Evolutionary conservation across 441 rosid species (phyloP).

Genomic region (Adansonia gregorii): DNA sequence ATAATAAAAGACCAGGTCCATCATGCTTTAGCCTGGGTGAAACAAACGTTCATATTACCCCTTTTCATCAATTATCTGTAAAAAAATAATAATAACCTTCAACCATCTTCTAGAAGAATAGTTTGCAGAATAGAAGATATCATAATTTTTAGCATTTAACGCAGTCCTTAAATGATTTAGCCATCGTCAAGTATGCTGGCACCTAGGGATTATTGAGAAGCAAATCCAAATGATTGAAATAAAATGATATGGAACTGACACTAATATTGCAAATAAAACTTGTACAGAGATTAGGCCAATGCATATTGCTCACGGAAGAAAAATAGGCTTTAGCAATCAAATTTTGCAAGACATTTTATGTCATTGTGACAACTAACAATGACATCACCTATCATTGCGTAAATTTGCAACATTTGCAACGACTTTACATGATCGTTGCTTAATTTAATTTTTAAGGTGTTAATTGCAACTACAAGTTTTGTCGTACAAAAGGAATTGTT

Average conservation of each 20-base stretch:
- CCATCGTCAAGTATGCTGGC: background rate
- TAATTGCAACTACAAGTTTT: too few species aligned
- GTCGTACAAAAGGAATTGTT: too few species aligned
- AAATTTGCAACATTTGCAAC: too few species aligned
- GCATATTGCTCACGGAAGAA: background rate
- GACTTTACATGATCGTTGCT: too few species aligned
- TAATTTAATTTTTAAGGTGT: too few species aligned
- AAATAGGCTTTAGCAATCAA: too few species aligned
- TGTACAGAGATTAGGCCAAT: background rate
- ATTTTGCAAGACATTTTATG: too few species aligned
- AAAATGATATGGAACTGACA: background rate
- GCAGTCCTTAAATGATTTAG: background rate
- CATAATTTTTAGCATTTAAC: background rate
- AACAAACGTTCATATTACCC: constrained; percentile 31
- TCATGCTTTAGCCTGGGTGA: constrained; percentile 81
- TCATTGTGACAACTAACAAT: too few species aligned
- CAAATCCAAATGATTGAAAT: background rate
- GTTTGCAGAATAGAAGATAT: background rate
- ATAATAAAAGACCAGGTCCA: too few species aligned
- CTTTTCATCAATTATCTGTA: background rate
- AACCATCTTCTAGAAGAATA: background rate
- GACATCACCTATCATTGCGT: too few species aligned
- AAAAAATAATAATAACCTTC: background rate
- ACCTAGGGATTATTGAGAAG: background rate
- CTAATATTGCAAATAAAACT: background rate